Percentiles rank a stretch among this genome's conserved stretches.
These are phyloP conservation scores for Lipomyces oligophaga DNA, from an alignment of 805 yeast genomes.

Conservation along the genomic window DNA sequence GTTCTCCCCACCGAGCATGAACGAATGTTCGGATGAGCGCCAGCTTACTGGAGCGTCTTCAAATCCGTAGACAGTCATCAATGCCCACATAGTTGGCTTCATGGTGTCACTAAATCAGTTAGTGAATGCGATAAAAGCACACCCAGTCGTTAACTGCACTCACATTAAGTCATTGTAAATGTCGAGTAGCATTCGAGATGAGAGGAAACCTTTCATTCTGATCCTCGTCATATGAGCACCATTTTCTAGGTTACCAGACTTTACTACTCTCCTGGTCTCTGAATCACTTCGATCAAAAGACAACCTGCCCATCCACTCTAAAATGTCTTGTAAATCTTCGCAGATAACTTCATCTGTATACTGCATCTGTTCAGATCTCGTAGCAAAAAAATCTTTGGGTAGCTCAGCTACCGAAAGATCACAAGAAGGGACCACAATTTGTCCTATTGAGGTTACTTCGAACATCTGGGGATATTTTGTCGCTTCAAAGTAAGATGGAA, in stretches of 20 bases:
- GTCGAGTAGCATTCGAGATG: not conserved
- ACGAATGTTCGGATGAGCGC: slow-evolving; percentile 22
- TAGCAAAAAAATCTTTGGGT: no score
- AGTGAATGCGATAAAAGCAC: not conserved
- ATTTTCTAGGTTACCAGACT: no score
- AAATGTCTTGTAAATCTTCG: slow-evolving; percentile 16
- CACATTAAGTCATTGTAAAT: slow-evolving; percentile 11
- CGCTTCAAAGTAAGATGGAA: slow-evolving; percentile 15
- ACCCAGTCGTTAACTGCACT: no score
- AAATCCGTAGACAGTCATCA: slow-evolving; percentile 22
- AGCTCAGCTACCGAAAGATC: no score
- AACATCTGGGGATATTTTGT: slow-evolving; percentile 9
- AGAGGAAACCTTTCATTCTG: slow-evolving; percentile 16
- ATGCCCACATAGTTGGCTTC: slow-evolving; percentile 20
- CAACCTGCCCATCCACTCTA: slow-evolving; percentile 22
- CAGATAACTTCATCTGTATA: slow-evolving; percentile 6
- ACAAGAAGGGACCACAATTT: no score
- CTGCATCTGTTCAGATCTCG: not conserved
- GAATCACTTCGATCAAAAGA: no score
- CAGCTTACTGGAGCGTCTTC: slow-evolving; percentile 29
- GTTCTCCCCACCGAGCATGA: slow-evolving; percentile 21
- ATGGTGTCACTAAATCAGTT: not conserved
- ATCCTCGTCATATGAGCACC: slow-evolving; percentile 4
- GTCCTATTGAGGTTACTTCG: no score
- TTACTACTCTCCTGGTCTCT: no score